Base-by-base conservation (phyloP, 2,329 filamentous ascomycete species). In the Trichoderma koningii region DNA sequence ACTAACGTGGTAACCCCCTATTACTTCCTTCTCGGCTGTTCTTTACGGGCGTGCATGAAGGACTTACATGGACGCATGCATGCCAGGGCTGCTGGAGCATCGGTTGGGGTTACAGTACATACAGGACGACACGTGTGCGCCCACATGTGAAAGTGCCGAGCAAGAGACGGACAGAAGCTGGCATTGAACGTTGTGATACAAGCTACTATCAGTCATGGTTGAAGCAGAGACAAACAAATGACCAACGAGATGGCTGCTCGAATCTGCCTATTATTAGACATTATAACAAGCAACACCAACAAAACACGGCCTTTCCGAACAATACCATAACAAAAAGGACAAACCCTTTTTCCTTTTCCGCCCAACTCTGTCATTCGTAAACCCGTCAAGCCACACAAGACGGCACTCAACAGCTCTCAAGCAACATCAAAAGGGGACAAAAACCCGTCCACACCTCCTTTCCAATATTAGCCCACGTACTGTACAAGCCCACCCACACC, bases 401-500 rank as follows among this genome's bases (percentile, higher is more conserved):
- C 30, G 30, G 30, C 30, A 9, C 1, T 30, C 7, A 30, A 30
- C 7, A 30, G 30, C 30, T 30, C 6, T 30, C 30, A 5, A 19
- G 17, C 23, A 34, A 30, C 10, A 28, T 15, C 5, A 12, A 30
- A 42, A 44, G 14, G 21, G n/a, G 9, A 41, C 21, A 23, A 47
- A 57, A 28, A 26, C 28, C 28, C 26, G 9, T 28, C 21, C 19
- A 59, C 55, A 48, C 44, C 28, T 52, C 30, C 48, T 44, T 34
- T 34, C 45, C 47, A 34, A 42, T 26, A n/a, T 52, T 61, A 45
- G 34, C 47, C 47, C 57, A 52, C 48, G 19, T 52, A 52, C 57
- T 52, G 57, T 61, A 61, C 38, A 52, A 52, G 10, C 57, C 57
- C 57, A 61, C 57, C 34, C 57, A 61, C 57, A 61, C 57, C 48